phyloP scores from a whole-genome alignment of 768 basidiomycete genomes.

The Mrakia hoshinonis region DNA sequence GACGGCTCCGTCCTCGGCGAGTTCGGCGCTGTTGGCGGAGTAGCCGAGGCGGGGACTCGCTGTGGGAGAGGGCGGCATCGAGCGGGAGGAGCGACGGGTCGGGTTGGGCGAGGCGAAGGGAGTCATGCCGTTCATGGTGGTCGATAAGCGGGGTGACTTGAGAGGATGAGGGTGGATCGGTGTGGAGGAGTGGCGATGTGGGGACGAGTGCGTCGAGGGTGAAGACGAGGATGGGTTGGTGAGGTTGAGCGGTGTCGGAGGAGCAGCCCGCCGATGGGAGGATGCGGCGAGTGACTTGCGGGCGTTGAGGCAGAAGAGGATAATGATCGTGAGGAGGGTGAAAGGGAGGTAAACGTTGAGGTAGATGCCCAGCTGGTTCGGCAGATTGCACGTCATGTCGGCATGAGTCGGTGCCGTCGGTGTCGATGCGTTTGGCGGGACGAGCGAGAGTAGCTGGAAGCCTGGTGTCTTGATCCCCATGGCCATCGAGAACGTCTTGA shows the following conservation, averaged over 20 bases:
- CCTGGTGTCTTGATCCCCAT: conserved; percentile 79
- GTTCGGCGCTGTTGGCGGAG: neutral
- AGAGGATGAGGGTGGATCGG: neutral
- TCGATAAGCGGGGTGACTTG: conserved; percentile 2
- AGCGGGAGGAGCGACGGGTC: conserved; percentile 11
- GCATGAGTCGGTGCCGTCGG: conserved; percentile 45
- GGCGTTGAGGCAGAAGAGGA: conserved; percentile 35
- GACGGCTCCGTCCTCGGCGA: neutral
- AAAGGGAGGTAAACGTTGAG: conserved; percentile 55
- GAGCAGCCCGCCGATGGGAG: neutral
- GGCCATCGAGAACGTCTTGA: conserved; percentile 83
- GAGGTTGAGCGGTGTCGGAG: neutral
- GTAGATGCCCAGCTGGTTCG: conserved; percentile 75
- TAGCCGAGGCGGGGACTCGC: neutral
- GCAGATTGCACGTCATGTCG: conserved; percentile 66
- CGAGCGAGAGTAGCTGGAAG: conserved; percentile 78
- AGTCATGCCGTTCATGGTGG: conserved; percentile 12
- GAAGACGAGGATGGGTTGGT: neutral
- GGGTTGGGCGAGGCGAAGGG: conserved; percentile 13
- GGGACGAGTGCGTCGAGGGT: neutral
- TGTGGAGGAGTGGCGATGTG: conserved; percentile 4
- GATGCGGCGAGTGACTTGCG: neutral
- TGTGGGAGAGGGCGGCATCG: neutral
- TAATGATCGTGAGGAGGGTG: conserved; percentile 50
- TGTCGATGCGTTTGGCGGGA: conserved; percentile 39